These are phyloP conservation scores for Cladosporium velox DNA, from an alignment of 2,329 filamentous ascomycete genomes.

Conservation along the genomic window DNA sequence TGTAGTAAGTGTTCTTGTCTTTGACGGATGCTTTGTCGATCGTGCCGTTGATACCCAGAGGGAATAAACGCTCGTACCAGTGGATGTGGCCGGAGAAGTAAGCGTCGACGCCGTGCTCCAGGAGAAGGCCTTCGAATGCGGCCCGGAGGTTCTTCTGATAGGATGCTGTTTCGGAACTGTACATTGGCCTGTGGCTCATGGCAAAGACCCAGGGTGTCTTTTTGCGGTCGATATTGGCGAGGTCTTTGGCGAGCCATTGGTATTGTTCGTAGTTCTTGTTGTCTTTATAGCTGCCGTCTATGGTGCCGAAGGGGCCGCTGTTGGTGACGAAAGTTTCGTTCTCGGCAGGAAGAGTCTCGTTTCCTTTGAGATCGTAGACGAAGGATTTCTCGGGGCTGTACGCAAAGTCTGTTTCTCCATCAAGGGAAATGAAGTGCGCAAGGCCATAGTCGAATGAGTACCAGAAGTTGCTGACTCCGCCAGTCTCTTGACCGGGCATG, in stretches of 20 bases:
- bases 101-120: slow-evolving; percentile 50
- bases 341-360: slow-evolving; percentile 42
- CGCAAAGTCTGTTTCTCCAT: slow-evolving; percentile 54
- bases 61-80: slow-evolving; percentile 45
- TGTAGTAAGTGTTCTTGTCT: slow-evolving; percentile 52
- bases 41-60: slow-evolving; percentile 34
- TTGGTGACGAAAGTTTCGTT: slow-evolving; percentile 40
- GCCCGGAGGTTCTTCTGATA: slow-evolving; percentile 33
- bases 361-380: slow-evolving; percentile 38
- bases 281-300: background rate
- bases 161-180: slow-evolving; percentile 38
- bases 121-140: slow-evolving; percentile 50
- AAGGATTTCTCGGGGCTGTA: slow-evolving; percentile 40
- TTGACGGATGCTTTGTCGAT: slow-evolving; percentile 38
- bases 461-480: slow-evolving; percentile 56
- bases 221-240: slow-evolving; percentile 47
- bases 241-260: slow-evolving; percentile 49
- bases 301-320: slow-evolving; percentile 49
- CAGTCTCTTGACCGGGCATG: slow-evolving; percentile 51
- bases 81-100: slow-evolving; percentile 49
- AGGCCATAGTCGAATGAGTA: slow-evolving; percentile 56
- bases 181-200: slow-evolving; percentile 53
- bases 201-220: slow-evolving; percentile 55
- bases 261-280: slow-evolving; percentile 46
- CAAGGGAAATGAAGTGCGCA: slow-evolving; percentile 52